A percentile compares a stretch with the other conserved stretches of the same genome.
Evolutionary conservation across 257 asterid species (phyloP).

Genomic region (Scutellaria barbata): DNA sequence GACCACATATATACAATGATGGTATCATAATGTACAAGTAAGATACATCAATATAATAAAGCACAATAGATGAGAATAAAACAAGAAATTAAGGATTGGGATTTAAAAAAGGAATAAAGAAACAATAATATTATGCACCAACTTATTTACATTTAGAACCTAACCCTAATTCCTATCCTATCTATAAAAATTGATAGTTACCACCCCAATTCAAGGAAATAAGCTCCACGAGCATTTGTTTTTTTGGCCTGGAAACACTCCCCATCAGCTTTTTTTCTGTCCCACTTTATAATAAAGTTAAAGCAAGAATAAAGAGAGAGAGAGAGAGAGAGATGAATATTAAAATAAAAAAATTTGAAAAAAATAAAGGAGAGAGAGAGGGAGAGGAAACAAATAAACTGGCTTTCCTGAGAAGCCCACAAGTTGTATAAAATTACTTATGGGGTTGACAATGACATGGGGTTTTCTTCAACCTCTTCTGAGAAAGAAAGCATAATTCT

Average conservation of each 20-base stretch:
- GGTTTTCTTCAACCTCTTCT: conserved; percentile 47
- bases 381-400: conserved; percentile 38
- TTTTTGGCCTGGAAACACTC: conserved; percentile 66
- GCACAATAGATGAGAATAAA: neutral
- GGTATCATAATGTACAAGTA: too few relatives aligned
- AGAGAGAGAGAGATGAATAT: neutral
- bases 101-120: too few relatives aligned
- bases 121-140: neutral
- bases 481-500: conserved; percentile 44
- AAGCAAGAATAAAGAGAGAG: conserved; percentile 52
- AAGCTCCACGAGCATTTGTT: conserved; percentile 50
- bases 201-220: conserved; percentile 55
- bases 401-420: conserved; percentile 50
- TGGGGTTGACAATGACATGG: conserved; percentile 50
- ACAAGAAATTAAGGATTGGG: neutral
- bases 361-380: conserved; percentile 28
- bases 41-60: too few relatives aligned
- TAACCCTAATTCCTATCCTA: conserved; percentile 35
- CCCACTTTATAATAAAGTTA: conserved; percentile 69
- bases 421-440: conserved; percentile 46
- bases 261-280: conserved; percentile 68
- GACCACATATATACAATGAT: too few relatives aligned
- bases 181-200: conserved; percentile 34
- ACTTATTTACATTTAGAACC: conserved; percentile 6
- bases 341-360: neutral